Evolutionary conservation across 176 grass and related monocot species (phyloP), one percentile per base, ranked within the genome.

Genomic region (Carex scoparia): DNA sequence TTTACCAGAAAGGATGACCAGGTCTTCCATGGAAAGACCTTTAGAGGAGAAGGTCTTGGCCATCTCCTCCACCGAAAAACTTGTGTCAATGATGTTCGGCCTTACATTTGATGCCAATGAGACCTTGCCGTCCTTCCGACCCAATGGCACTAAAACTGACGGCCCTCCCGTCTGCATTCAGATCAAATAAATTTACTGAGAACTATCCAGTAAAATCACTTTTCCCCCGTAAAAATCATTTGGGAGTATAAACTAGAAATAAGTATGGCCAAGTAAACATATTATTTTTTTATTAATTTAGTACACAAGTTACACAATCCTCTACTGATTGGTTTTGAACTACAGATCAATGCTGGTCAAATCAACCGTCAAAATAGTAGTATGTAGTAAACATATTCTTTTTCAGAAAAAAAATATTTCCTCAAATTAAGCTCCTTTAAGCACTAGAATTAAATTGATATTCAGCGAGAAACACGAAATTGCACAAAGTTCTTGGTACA

Each of bases 61-160:
- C 96, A 98, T 95, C 1, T 87, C 90, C 46, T 94, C 85, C 0
- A 98, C 84, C 0, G 91, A 95, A 86, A 98, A 98, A 69, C 88
- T 89, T 0, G 93, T 98, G 88, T 98, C 93, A 18, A 98, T 86
- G 86, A 98, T 98, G 93, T 98, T 98, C 9, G 84, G 62, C 37
- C 93, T 84, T 6, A 98, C 96, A 59, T 94, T 92, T 75, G 96
- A 91, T 7, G 92, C 93, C 18, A 85, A 66, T 10, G 96, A 98
- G 15, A 94, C 89, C 15, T 86, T 84, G 70, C 96, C 81, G 12
- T 98, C 96, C 4, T 84, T 90, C 65, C 93, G 80, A 0, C 96
- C 96, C 12, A 98, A 49, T 1, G 71, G 28, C 11, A 98, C 93
- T 7, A 83, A 63, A 65, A 98, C 91, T 1, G 13, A 76, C 2